A percentile compares a stretch with the other conserved stretches of the same genome.
These are phyloP conservation scores for Angomonas deanei DNA, from an alignment of 208 protist species.

Conservation along the genomic window DNA sequence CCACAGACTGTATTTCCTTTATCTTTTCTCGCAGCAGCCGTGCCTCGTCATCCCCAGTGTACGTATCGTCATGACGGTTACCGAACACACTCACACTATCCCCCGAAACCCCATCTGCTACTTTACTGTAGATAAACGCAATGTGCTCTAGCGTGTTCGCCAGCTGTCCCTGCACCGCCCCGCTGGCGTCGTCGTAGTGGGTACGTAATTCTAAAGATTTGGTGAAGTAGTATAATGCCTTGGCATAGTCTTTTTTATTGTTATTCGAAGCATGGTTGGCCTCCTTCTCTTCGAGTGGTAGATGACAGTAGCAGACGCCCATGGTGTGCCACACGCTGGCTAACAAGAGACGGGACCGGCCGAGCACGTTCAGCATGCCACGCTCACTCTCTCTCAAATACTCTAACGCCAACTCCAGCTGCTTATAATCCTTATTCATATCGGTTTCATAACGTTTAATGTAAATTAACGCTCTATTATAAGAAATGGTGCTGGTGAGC, in stretches of 20 bases:
- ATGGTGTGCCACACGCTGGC: conserved; percentile 59
- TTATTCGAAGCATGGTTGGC: background rate
- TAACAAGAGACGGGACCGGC: conserved; percentile 27
- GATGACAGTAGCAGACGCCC: conserved; percentile 48
- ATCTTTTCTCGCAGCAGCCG: too few species aligned
- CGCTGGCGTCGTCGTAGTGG: background rate
- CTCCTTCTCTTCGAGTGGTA: background rate
- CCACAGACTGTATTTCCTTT: too few species aligned
- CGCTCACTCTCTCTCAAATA: conserved; percentile 26
- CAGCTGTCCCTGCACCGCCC: conserved; percentile 21
- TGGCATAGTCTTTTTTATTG: background rate
- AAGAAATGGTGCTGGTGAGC: conserved; percentile 22
- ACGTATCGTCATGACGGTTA: too few species aligned
- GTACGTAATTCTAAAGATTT: background rate
- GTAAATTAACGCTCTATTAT: conserved; percentile 48
- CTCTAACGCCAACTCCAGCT: conserved; percentile 2
- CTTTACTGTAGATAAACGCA: conserved; percentile 42
- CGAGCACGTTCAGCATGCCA: conserved; percentile 24
- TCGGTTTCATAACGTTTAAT: conserved; percentile 27
- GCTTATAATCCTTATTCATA: background rate
- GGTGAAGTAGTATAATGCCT: conserved; percentile 1
- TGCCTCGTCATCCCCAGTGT: too few species aligned
- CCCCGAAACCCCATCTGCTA: background rate
- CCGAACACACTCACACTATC: background rate
- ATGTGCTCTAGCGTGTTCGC: conserved; percentile 65